Conservation (phyloP, 306 rosid species). For the Prunus davidiana region DNA sequence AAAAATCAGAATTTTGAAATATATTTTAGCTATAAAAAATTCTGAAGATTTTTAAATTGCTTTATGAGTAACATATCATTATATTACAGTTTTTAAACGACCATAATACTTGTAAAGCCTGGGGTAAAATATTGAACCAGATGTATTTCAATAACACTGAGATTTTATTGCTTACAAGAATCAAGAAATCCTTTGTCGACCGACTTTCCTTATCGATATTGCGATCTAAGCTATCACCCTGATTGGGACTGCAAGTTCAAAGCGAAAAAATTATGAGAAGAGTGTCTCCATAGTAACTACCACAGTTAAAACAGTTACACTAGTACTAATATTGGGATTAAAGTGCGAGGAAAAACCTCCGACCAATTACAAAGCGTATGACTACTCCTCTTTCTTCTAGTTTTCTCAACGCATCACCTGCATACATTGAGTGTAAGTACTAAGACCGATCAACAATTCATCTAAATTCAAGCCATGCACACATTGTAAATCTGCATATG, state of each 20-base stretch:
- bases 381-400: constrained; percentile 95
- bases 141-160: constrained; percentile 17
- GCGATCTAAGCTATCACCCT: constrained; percentile 97
- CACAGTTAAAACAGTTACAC: not conserved
- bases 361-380: constrained; percentile 88
- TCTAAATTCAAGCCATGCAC: not conserved
- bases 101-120: constrained; percentile 2
- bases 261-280: constrained; percentile 18
- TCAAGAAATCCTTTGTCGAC: constrained; percentile 77
- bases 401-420: constrained; percentile 89
- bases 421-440: constrained; percentile 4
- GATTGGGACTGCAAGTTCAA: constrained; percentile 67
- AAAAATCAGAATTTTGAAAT: not conserved
- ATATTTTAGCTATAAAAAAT: constrained; percentile 1
- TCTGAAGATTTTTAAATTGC: not conserved
- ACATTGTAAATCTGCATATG: not conserved
- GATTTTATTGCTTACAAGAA: constrained; percentile 68
- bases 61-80: not conserved
- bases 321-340: constrained; percentile 14
- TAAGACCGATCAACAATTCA: not conserved
- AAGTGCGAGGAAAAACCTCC: constrained; percentile 74
- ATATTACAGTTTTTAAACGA: not conserved
- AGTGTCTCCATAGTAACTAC: not conserved
- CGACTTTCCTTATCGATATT: constrained; percentile 75
- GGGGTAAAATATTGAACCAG: constrained; percentile 1